These are phyloP conservation scores for Auricularia cornea DNA, from an alignment of 768 basidiomycete genomes.

Conservation along the genomic window DNA sequence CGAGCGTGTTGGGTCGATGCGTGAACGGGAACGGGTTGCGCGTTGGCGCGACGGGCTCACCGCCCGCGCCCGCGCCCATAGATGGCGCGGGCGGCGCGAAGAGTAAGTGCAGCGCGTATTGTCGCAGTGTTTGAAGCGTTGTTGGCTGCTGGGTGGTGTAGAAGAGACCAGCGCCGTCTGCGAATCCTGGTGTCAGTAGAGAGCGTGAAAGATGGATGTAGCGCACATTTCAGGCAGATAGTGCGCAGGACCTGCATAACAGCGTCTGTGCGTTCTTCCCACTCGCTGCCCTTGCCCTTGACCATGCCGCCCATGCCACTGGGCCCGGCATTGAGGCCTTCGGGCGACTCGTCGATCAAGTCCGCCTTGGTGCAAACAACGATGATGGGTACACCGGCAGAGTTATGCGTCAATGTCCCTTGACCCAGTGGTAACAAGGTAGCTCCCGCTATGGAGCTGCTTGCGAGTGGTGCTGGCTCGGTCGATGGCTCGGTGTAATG, in stretches of 20 bases:
- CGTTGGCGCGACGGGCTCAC: conserved; percentile 38
- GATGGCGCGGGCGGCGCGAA: conserved; percentile 61
- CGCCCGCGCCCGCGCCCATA: conserved; percentile 20
- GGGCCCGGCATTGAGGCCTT: conserved; percentile 58
- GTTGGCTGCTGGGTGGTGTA: conserved; percentile 79
- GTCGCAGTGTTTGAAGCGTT: conserved; percentile 66
- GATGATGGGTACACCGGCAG: conserved; percentile 76
- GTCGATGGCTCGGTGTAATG: conserved; percentile 79
- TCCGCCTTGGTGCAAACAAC: conserved; percentile 92
- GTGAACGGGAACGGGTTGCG: conserved; percentile 82
- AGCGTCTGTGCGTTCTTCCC: conserved; percentile 94
- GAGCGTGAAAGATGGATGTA: background rate
- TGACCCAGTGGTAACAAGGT: conserved; percentile 75
- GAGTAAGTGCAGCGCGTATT: conserved; percentile 76
- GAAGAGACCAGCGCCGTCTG: conserved; percentile 88
- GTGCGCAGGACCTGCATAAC: conserved; percentile 93
- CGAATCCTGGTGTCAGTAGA: background rate
- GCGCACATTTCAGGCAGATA: conserved; percentile 85
- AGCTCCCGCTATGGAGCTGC: conserved; percentile 51
- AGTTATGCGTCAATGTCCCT: conserved; percentile 82
- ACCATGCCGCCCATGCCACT: conserved; percentile 87
- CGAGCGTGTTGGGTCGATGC: conserved; percentile 83
- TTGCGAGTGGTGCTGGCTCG: conserved; percentile 30
- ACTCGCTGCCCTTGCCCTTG: conserved; percentile 83
- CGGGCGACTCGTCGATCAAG: conserved; percentile 75